Evolutionary conservation across 139 green algal species (phyloP).

Genomic region (Tetradesmus lagerheimii): DNA sequence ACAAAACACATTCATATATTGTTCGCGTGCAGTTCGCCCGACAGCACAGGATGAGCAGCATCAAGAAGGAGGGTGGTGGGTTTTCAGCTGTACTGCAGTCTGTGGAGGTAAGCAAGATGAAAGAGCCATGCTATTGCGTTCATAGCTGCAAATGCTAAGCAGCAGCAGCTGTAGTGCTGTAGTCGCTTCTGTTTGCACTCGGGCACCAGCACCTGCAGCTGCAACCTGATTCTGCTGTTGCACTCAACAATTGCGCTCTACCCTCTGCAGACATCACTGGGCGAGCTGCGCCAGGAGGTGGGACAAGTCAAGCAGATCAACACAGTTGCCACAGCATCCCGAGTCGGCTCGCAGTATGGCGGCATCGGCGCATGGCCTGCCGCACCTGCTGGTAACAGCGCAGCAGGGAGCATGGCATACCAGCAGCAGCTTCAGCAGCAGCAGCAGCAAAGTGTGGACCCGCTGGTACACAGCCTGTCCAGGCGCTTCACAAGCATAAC

Average conservation of each 20-base stretch:
- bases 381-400: neutral
- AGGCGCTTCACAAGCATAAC: neutral
- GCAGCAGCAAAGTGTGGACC: neutral
- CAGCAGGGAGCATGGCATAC: neutral
- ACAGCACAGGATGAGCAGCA: neutral
- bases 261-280: constrained; percentile 25
- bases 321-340: neutral
- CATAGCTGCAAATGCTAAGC: neutral
- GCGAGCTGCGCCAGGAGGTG: constrained; percentile 16
- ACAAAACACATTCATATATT: neutral
- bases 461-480: constrained; percentile 8
- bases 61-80: constrained; percentile 10
- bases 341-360: neutral
- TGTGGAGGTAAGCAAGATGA: neutral
- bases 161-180: neutral
- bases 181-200: neutral
- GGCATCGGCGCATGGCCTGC: neutral
- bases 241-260: neutral
- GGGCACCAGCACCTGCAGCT: constrained; percentile 5
- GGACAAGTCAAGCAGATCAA: constrained; percentile 15
- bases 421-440: constrained; percentile 8
- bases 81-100: constrained; percentile 4
- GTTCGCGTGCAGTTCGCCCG: neutral
- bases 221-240: neutral
- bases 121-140: neutral